phyloP scores from a whole-genome alignment of 805 yeast genomes.

The Danielia oregonensis region DNA sequence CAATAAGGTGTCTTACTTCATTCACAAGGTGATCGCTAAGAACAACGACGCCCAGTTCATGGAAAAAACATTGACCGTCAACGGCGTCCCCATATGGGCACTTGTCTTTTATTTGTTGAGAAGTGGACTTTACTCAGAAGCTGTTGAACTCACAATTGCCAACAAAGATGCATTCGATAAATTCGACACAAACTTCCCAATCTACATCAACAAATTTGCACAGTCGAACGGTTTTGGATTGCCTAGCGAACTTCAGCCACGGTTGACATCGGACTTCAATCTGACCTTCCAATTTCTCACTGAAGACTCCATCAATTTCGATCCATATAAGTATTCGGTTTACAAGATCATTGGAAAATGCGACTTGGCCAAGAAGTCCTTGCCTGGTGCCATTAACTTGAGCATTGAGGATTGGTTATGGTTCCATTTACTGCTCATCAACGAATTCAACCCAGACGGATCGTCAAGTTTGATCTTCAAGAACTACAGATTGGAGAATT shows the following conservation, averaged over 20 bases:
- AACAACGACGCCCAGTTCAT: constrained; percentile 24
- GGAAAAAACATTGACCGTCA: constrained; percentile 46
- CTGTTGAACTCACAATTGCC: constrained; percentile 60
- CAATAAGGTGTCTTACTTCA: constrained; percentile 65
- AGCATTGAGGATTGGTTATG: constrained; percentile 96
- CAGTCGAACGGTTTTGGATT: constrained; percentile 52
- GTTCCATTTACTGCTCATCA: constrained; percentile 79
- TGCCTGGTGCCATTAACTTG: constrained; percentile 64
- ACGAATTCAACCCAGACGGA: constrained; percentile 39
- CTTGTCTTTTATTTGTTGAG: constrained; percentile 78
- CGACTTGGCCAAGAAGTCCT: constrained; percentile 59
- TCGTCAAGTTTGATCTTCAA: constrained; percentile 53
- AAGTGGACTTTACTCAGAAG: constrained; percentile 79
- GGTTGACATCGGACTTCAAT: constrained; percentile 75
- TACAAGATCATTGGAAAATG: constrained; percentile 94
- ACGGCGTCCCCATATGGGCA: constrained; percentile 95
- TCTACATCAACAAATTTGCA: constrained; percentile 66
- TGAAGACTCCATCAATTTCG: constrained; percentile 52
- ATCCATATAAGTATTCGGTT: constrained; percentile 86
- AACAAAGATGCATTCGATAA: constrained; percentile 74
- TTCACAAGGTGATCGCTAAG: constrained; percentile 32
- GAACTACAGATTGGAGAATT: constrained; percentile 65
- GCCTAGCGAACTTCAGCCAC: constrained; percentile 63
- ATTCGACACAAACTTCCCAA: constrained; percentile 79
- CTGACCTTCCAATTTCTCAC: constrained; percentile 67